Evolutionary conservation across 768 basidiomycete genomes (phyloP).

Genomic region (Leccinum boreale): DNA sequence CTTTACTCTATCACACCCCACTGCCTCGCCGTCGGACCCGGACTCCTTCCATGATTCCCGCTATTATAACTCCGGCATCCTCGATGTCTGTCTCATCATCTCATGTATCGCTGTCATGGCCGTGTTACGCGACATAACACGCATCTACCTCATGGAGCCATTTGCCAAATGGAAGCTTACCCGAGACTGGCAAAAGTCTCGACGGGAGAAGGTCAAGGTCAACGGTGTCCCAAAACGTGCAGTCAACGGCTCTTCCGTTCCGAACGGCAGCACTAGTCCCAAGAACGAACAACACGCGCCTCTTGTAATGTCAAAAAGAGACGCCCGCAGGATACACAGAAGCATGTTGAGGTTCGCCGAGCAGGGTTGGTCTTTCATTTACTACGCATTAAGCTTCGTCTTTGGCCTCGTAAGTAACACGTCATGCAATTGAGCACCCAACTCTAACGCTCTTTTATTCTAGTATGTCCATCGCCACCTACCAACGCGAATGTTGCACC

Average conservation of each 20-base stretch:
- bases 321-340: constrained; percentile 61
- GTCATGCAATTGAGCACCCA: neutral
- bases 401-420: constrained; percentile 75
- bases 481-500: constrained; percentile 62
- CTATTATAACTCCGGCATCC: constrained; percentile 71
- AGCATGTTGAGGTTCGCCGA: constrained; percentile 88
- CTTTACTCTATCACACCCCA: constrained; percentile 70
- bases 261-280: constrained; percentile 32
- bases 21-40: constrained; percentile 47
- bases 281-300: constrained; percentile 22
- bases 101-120: constrained; percentile 87
- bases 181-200: constrained; percentile 41
- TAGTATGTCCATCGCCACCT: constrained; percentile 81
- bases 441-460: constrained; percentile 7
- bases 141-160: constrained; percentile 74
- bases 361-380: constrained; percentile 88
- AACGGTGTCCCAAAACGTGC: constrained; percentile 26
- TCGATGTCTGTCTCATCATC: constrained; percentile 77
- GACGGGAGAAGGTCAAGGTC: constrained; percentile 14
- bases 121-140: constrained; percentile 73
- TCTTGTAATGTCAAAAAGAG: constrained; percentile 35
- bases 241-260: constrained; percentile 18
- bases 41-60: constrained; percentile 71
- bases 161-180: constrained; percentile 76
- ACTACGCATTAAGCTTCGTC: constrained; percentile 72